Evolutionary conservation across 495 filamentous ascomycete species (phyloP), one percentile per base, ranked within the genome.

Genomic region (Saxispiralis lemnorum): DNA sequence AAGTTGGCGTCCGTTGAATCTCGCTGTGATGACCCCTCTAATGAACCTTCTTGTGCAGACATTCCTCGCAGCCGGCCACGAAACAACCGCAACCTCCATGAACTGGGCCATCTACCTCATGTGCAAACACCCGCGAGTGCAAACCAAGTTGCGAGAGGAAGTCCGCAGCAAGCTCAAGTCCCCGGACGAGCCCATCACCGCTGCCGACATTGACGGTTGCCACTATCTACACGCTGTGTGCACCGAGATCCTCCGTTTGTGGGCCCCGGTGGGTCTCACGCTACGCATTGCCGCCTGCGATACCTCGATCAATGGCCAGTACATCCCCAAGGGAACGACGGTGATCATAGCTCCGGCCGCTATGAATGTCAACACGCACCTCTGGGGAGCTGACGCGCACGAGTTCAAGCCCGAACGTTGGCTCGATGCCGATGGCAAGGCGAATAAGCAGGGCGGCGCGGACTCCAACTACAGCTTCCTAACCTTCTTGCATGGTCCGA

Each of bases 41-140:
- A n/a, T n/a, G n/a, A n/a, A n/a, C 24, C 24, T 28, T 9, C 24
- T 9, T 28, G 4, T 9, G 5, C 9, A 28, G 24, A 95, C 87
- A 2, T 94, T 95, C 65, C 75, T 94, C 2, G 81, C 78, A 0
- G 87, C 88, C 0, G 88, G 88, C 14, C 88, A 95, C 57, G 88
- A 93, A 64, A 81, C 76, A 7, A 79, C 76, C 7, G 65, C 76
- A 1, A 62, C 70, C 5, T 66, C 73, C 10, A 59, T 79, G 48
- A 66, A 66, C 38, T 81, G 76, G 76, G 66, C 71, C 6, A 51
- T 72, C 14, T 76, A 76, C 45, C 60, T 68, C 0, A 59, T 79
- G 17, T 73, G 67, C 63, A 66, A 71, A 44, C 61, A 79, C 51
- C 72, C 68, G 0, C 62, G 69, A 5, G 57, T 71, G 1, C 76